phyloP scores from a whole-genome alignment of 257 asterid genomes.

The Gynochthodes officinalis region DNA sequence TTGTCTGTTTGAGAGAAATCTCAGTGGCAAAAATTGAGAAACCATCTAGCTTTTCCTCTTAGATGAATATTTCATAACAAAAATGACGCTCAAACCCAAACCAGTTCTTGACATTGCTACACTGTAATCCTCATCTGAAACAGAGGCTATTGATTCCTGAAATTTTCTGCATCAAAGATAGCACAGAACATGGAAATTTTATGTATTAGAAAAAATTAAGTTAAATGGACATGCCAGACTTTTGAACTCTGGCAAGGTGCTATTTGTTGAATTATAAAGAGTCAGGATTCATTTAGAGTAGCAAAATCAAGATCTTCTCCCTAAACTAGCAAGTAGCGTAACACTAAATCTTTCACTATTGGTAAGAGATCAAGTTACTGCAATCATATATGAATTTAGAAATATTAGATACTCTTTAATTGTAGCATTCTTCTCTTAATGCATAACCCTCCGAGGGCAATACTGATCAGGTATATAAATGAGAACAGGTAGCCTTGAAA shows the following conservation, averaged over 20 bases:
- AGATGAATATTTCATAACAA: slow-evolving; percentile 8
- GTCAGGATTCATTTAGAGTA: neutral
- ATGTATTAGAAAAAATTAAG: neutral
- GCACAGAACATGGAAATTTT: neutral
- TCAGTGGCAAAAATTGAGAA: neutral
- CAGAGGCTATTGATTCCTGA: slow-evolving; percentile 39
- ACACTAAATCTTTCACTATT: neutral
- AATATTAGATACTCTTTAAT: neutral
- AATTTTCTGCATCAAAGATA: slow-evolving; percentile 51
- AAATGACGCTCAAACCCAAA: slow-evolving; percentile 25
- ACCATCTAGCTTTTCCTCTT: neutral
- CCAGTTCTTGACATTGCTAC: slow-evolving; percentile 35
- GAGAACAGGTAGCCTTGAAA: neutral
- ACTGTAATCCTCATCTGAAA: slow-evolving; percentile 26
- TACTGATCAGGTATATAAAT: neutral
- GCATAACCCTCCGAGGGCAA: neutral
- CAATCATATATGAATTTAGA: neutral
- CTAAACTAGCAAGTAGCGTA: neutral
- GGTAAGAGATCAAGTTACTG: neutral
- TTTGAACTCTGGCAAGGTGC: neutral
- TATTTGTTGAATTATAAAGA: neutral
- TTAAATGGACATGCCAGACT: neutral
- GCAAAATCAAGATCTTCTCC: neutral
- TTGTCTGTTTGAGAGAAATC: neutral
- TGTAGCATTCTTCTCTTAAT: neutral